Conservation (phyloP, 1,284 basidiomycete species). For the Sporisorium reilianum region DNA sequence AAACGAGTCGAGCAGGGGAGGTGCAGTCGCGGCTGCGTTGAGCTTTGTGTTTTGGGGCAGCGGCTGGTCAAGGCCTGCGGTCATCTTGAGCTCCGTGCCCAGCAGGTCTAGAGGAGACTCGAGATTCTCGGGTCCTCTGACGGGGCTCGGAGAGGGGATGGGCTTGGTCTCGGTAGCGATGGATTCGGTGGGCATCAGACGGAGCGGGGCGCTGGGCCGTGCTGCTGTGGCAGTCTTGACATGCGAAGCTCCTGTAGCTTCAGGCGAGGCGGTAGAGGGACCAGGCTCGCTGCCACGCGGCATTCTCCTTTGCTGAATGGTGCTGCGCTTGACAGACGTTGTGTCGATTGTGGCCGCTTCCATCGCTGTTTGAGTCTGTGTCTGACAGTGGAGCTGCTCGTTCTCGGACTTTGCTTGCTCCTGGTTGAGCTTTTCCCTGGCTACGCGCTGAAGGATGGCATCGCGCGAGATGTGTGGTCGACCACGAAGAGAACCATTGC, state of each 20-base stretch:
- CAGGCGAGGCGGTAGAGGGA: not conserved
- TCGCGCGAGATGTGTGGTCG: conserved; percentile 67
- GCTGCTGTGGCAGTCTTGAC: conserved; percentile 10
- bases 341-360: conserved; percentile 6
- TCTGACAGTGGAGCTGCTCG: not conserved
- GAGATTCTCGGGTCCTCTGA: conserved; percentile 37
- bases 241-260: not conserved
- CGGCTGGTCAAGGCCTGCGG: conserved; percentile 15
- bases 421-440: conserved; percentile 48
- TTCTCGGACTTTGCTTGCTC: conserved; percentile 25
- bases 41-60: not conserved
- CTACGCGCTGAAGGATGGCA: conserved; percentile 63
- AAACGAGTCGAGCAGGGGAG: conserved; percentile 13
- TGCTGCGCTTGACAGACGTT: conserved; percentile 10
- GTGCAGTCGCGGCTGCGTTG: not conserved
- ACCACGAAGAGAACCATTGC: conserved; percentile 25
- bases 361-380: not conserved
- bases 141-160: conserved; percentile 51
- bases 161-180: conserved; percentile 41
- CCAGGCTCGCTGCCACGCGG: conserved; percentile 44
- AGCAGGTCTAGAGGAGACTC: conserved; percentile 56
- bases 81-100: conserved; percentile 53
- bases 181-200: conserved; percentile 5
- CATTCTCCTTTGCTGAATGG: conserved; percentile 21
- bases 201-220: conserved; percentile 37